Evolutionary conservation across 495 filamentous ascomycete species (phyloP), one percentile per base, ranked within the genome.

Genomic region (Hypomontagnella submonticulosa): DNA sequence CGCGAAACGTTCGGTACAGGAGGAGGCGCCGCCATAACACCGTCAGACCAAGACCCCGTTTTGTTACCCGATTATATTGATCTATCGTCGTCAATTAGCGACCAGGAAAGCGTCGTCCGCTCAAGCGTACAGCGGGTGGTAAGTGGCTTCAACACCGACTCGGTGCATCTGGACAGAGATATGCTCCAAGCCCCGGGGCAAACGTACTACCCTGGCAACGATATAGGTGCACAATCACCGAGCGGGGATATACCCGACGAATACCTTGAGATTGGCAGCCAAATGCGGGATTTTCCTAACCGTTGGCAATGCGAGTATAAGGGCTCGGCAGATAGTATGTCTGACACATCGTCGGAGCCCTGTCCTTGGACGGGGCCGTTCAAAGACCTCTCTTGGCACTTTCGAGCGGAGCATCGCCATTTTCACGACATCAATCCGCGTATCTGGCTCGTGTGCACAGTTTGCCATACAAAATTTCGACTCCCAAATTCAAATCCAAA

Each of bases 271-370:
- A 71, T 73, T 40, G 71, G 71, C 8, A 71, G 64, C 33, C 66
- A 63, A 36, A 66, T 44, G 38, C 38, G 4, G 18, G 16, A 12
- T 1, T 69, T 12, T 20, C 56, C 41, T 3, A 69, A 61, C 37
- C 65, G 71, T n/a, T 73, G 71, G 71, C 61, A 65, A 32, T 73
- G 71, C 51, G 47, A 66, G 15, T 73, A 56, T 38, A 57, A 62
- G 27, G 41, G 53, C 42, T 13, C 37, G 10, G 33, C 32, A 11
- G 71, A 71, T n/a, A 48, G 54, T 4, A 4, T 30, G 38, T 67
- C 63, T n/a, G 54, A 61, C 10, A 44, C 57, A 15, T 69, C 71
- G 9, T 51, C 52, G 11, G 56, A 63, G 9, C 4, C 36, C 1
- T 73, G 71, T 40, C 9, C 52, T 13, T 73, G 69, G 69, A 59